Evolutionary conservation across 2,329 filamentous ascomycete species (phyloP).

Genomic region (Lasiodiplodia sp.): DNA sequence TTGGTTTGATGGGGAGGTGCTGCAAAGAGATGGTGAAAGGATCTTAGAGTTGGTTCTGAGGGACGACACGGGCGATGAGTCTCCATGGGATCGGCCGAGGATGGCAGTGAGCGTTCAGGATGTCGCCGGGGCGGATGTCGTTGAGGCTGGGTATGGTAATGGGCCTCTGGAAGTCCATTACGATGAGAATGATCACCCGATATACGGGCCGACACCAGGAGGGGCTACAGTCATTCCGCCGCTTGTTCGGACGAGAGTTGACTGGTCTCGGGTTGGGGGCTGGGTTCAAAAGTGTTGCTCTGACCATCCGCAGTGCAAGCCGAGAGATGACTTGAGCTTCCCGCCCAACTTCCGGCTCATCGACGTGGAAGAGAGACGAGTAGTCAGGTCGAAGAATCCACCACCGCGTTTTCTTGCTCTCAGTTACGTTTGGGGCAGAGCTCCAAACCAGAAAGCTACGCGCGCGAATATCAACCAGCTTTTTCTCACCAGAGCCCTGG

Average conservation of each 20-base stretch:
- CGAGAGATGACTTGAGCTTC: too few species aligned
- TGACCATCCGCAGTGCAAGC: not conserved
- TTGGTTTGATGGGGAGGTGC: not conserved
- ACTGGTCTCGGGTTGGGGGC: not conserved
- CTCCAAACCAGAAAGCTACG: too few species aligned
- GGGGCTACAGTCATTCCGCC: not conserved
- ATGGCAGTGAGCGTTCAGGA: not conserved
- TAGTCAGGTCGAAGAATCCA: too few species aligned
- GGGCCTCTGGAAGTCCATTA: not conserved
- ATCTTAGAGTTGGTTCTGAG: not conserved
- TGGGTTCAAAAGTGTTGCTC: not conserved
- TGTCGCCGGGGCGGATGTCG: not conserved
- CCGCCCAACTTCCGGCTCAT: too few species aligned
- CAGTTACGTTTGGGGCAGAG: too few species aligned
- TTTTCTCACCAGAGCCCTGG: not conserved
- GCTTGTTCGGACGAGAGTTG: not conserved
- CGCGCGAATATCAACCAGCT: not conserved
- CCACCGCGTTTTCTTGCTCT: too few species aligned
- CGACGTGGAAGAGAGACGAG: too few species aligned
- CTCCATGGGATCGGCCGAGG: not conserved
- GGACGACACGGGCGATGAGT: not conserved
- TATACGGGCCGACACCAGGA: not conserved
- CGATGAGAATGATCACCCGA: not conserved
- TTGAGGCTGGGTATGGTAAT: not conserved
- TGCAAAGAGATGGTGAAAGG: not conserved